These are phyloP conservation scores for thale cress (Arabidopsis thaliana) DNA, from an alignment of 345 rosid species.

Conservation along the genomic window DNA sequence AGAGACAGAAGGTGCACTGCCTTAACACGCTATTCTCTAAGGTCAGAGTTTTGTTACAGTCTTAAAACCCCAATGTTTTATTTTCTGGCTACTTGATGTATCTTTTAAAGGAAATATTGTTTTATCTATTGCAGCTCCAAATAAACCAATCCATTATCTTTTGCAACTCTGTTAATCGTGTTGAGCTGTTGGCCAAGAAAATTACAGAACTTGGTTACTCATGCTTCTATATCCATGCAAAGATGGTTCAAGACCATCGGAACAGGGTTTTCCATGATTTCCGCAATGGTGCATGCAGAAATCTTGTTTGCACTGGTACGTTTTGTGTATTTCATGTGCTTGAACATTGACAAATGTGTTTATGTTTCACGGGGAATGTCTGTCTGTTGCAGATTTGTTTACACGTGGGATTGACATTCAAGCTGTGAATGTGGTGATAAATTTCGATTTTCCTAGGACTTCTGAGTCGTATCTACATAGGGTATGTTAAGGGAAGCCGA, in stretches of 20 bases:
- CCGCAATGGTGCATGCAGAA: conserved; percentile 99
- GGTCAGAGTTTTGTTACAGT: conserved; percentile 47
- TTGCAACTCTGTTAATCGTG: conserved; percentile 98
- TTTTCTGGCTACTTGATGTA: conserved; percentile 6
- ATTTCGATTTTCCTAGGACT: conserved; percentile 96
- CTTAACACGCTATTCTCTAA: conserved; percentile 97
- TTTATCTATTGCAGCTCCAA: conserved; percentile 71
- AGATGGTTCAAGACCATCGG: conserved; percentile 99
- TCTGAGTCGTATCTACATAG: conserved; percentile 97
- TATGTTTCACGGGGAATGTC: background rate
- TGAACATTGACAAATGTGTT: conserved; percentile 2
- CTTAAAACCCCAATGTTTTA: background rate
- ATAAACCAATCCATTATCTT: conserved; percentile 97
- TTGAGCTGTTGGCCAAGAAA: conserved; percentile 96
- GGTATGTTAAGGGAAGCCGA: conserved; percentile 52
- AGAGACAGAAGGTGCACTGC: conserved; percentile 99
- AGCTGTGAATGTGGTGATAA: conserved; percentile 97
- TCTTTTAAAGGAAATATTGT: background rate
- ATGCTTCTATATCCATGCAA: conserved; percentile 95
- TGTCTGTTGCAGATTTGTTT: conserved; percentile 73
- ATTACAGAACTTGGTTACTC: conserved; percentile 99
- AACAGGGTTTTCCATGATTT: conserved; percentile 98
- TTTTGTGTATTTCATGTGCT: background rate
- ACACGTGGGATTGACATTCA: conserved; percentile 99
- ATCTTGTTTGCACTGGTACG: conserved; percentile 98